A percentile compares a stretch with the other conserved stretches of the same genome.
Evolutionary conservation across 208 protist genomes (phyloP).

Genomic region (Tritrichomonas musculus): DNA sequence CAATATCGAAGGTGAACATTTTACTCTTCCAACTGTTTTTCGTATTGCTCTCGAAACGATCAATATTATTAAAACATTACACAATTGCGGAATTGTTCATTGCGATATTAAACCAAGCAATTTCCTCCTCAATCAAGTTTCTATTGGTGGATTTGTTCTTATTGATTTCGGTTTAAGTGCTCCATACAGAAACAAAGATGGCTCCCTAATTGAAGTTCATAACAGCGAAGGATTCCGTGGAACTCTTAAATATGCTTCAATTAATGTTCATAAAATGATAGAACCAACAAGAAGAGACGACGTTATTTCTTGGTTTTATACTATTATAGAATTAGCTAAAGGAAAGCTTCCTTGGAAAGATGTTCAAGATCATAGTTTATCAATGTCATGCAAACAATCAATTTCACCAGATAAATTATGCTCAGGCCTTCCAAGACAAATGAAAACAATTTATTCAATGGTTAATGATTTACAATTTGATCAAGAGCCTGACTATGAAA

Average conservation of each 20-base stretch:
- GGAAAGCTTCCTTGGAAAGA: conserved; percentile 2
- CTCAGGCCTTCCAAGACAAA: background rate
- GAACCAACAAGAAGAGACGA: background rate
- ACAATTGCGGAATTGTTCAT: background rate
- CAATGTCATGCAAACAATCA: conserved; percentile 27
- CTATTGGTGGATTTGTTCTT: background rate
- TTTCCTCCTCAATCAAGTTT: background rate
- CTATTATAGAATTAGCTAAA: conserved; percentile 3
- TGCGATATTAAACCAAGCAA: conserved; percentile 19
- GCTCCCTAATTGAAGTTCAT: background rate
- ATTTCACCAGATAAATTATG: conserved; percentile 10
- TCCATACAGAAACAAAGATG: background rate
- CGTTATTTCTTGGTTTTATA: conserved; percentile 4
- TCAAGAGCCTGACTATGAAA: background rate
- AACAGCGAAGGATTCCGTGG: background rate
- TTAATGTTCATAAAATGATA: background rate
- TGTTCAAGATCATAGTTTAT: background rate
- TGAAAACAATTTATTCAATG: background rate
- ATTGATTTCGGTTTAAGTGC: conserved; percentile 19
- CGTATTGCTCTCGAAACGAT: background rate
- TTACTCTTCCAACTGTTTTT: background rate
- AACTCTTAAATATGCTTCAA: background rate
- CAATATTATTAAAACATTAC: background rate
- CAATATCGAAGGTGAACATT: background rate
- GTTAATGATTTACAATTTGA: background rate